Evolutionary conservation across 2,329 filamentous ascomycete genomes (phyloP), one percentile per base, ranked within the genome.

Genomic region (Pestalotiopsis fici): DNA sequence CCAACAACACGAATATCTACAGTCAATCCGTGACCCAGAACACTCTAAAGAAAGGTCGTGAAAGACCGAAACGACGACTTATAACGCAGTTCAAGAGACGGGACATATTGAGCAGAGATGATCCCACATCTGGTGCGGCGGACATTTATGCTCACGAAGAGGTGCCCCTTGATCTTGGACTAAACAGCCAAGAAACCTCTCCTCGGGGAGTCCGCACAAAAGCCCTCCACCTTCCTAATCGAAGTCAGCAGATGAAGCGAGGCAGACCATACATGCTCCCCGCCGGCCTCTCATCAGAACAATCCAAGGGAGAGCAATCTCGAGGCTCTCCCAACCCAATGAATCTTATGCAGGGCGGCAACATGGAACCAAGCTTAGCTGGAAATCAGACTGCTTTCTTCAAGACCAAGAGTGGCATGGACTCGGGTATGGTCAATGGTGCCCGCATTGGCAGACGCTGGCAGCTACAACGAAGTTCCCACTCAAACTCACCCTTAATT

Each of bases 171-270:
- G n/a, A n/a, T 67, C 78, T 84, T 67, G 83, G 87, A 35, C 85
- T 87, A 4, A 90, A 90, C 71, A 87, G 85, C 31, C 88, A 89
- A 75, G 90, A 90, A 71, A 88, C 91, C 70, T 94, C 90, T 63
- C 92, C 89, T 39, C 90, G 91, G 74, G 90, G 87, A 59, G 89
- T 85, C 70, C 87, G 91, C 75, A 85, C 87, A 68, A 91, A 90
- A 39, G 90, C 91, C 28, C 95, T n/a, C n/a, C n/a, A n/a, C n/a
- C n/a, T 93, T 12, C 93, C 93, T 39, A 94, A 93, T 76, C 91
- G 93, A 25, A 84, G 86, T 57, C 93, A 95, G 69, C 91, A 92
- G 79, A 93, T 94, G 86, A 93, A 93, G 84, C 90, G 92, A 63
- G 89, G 89, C 62, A 93, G 91, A 28, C 91, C 91, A 28, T 91